These are phyloP conservation scores for Amanita muscaria DNA, from an alignment of 768 basidiomycete genomes.

Conservation along the genomic window DNA sequence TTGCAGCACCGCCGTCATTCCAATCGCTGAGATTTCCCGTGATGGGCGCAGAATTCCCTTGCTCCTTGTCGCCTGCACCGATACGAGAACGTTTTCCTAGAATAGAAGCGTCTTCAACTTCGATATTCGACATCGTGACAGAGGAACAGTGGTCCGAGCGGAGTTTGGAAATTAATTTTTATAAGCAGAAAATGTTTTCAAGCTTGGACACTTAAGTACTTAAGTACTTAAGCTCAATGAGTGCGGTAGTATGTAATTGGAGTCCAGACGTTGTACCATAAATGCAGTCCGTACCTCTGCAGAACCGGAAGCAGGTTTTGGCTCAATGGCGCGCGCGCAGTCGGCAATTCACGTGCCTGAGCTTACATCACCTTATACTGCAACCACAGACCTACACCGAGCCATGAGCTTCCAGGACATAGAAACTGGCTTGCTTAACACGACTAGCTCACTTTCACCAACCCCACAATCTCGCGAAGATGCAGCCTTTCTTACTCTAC, in stretches of 20 bases:
- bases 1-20: constrained; percentile 14
- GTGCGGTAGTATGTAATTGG: too few relatives aligned
- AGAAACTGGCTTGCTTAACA: constrained; percentile 36
- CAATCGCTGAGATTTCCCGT: not conserved
- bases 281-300: too few relatives aligned
- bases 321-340: too few relatives aligned
- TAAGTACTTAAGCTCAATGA: too few relatives aligned
- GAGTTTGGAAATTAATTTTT: constrained; percentile 3
- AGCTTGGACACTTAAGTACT: too few relatives aligned
- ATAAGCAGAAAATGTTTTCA: not conserved
- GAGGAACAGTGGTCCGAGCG: not conserved
- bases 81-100: constrained; percentile 58
- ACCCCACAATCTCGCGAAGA: constrained; percentile 50
- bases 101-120: constrained; percentile 38
- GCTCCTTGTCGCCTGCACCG: constrained; percentile 20
- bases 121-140: constrained; percentile 32
- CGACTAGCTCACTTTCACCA: constrained; percentile 24
- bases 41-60: not conserved
- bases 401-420: constrained; percentile 52
- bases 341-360: not conserved
- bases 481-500: constrained; percentile 64
- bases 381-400: not conserved
- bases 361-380: not conserved
- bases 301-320: too few relatives aligned
- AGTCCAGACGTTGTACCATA: too few relatives aligned